Base-by-base conservation (phyloP, 2,329 filamentous ascomycete genomes). In the Penicillium capsulatum region DNA sequence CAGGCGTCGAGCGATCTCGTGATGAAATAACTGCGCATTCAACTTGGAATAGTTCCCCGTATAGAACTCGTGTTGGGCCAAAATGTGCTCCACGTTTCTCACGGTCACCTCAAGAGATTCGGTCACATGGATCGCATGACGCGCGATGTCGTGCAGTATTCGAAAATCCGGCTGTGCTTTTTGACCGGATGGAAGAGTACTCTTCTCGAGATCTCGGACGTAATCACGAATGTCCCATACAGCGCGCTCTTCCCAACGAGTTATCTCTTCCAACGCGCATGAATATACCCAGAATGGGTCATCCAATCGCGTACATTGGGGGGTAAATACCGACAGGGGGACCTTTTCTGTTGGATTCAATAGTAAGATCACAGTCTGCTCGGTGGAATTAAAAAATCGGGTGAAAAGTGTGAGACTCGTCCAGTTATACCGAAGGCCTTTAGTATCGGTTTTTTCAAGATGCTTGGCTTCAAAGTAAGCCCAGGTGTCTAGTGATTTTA, bases 61-160 rank as follows among this genome's bases (percentile, higher is more conserved):
- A 24, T 24, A 11, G 7, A 11, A 7, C 22, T 24, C 22, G 22
- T 24, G 22, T 7, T 24, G 7, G 22, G 7, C 11, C 22, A 56
- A 31, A 7, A 63, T 50, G 9, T 52, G 44, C 7, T 47, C 39
- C 11, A 60, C 20, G 9, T 44, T 59, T 29, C 54, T 50, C 3
- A 52, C 39, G 4, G 53, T 43, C 15, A 60, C 50, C 8, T 56
- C 51, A 7, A 63, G 48, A 1, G 58, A 50, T 41, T 63, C 59
- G 2, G 47, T 55, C n/a, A 55, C 51, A 33, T 63, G 58, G 11
- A 63, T 58, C n/a, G 53, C 53, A 38, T 63, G 60, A 11, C 60
- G 47, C 10, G 55, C 54, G 14, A 60, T 50, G 14, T 63, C 53
- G 33, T 63, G 58, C 3, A 61, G 40, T 15, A 28, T 35, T 16